Percentiles rank a stretch among this genome's conserved stretches.
phyloP scores from a whole-genome alignment of 2,329 filamentous ascomycete genomes.

The Epichloe brachyelytri region DNA sequence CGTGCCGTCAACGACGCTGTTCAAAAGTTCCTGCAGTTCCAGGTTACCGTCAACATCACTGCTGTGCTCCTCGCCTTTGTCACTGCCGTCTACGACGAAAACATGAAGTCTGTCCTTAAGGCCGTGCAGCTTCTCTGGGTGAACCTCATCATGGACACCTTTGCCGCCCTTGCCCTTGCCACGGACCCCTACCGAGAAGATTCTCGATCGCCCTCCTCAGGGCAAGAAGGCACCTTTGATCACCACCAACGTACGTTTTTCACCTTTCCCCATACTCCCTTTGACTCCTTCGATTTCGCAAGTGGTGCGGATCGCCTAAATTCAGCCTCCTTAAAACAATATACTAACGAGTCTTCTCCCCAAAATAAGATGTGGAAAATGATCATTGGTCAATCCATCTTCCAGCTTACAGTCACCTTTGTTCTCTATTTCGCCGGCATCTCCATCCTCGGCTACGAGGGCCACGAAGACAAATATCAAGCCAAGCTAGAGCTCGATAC shows the following conservation, averaged over 20 bases:
- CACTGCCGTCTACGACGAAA: constrained; percentile 59
- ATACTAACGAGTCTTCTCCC: constrained; percentile 19
- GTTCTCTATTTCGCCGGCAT: constrained; percentile 59
- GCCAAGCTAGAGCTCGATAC: constrained; percentile 24
- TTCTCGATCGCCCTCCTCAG: constrained; percentile 41
- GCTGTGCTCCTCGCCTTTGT: constrained; percentile 81
- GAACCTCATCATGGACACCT: constrained; percentile 94
- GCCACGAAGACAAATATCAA: constrained; percentile 32
- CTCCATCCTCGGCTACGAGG: constrained; percentile 51
- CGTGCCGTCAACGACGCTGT: constrained; percentile 65
- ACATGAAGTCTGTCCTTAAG: constrained; percentile 64
- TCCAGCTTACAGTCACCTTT: constrained; percentile 70
- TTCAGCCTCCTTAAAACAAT: too few species aligned
- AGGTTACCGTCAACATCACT: constrained; percentile 83
- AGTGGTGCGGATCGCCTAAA: too few species aligned
- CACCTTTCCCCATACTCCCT: constrained; percentile 14
- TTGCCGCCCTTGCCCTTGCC: constrained; percentile 76
- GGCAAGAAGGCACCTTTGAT: constrained; percentile 60
- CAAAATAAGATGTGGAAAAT: constrained; percentile 97
- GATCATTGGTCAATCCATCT: constrained; percentile 87
- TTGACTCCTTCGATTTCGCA: too few species aligned
- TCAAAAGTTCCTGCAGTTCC: constrained; percentile 64
- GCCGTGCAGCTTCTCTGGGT: constrained; percentile 93
- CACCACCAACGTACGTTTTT: constrained; percentile 29
- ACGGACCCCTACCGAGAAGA: constrained; percentile 61